Conservation (phyloP, 352 stramenopile genomes). For the Phytophthora fragariaefolia region DNA sequence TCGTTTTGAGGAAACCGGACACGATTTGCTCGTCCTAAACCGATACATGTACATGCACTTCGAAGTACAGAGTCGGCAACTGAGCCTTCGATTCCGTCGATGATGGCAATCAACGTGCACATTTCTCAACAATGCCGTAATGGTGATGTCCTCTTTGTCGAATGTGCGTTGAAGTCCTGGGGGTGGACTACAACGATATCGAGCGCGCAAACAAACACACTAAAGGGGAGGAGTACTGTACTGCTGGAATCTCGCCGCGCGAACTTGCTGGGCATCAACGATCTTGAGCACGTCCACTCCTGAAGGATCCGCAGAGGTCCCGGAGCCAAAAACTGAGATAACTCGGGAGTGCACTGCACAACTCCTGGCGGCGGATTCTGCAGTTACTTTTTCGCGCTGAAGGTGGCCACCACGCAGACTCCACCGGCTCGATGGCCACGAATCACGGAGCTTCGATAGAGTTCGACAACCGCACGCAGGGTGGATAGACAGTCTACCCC, state of each 20-base stretch:
- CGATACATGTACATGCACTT: too few species aligned
- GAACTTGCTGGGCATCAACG: background rate
- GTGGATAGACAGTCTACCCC: too few species aligned
- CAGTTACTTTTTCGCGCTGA: background rate
- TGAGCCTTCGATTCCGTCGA: background rate
- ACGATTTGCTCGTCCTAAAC: background rate
- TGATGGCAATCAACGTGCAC: background rate
- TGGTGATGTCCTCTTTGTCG: background rate
- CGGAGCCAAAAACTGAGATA: too few species aligned
- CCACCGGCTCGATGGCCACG: background rate
- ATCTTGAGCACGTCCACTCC: slow-evolving; percentile 10
- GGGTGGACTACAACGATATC: background rate
- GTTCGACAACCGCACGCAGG: background rate
- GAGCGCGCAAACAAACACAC: background rate
- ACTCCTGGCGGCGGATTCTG: too few species aligned
- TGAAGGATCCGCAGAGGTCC: too few species aligned
- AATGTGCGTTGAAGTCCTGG: background rate
- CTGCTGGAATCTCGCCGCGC: slow-evolving; percentile 18
- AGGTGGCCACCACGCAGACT: background rate
- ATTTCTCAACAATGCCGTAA: slow-evolving; percentile 14
- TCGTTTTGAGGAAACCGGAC: too few species aligned
- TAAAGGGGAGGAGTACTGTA: too few species aligned
- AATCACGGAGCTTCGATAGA: background rate
- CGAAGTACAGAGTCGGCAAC: background rate
- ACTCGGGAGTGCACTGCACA: too few species aligned